phyloP scores from a whole-genome alignment of 2,329 filamentous ascomycete species.

The Sporothrix schenckii region DNA sequence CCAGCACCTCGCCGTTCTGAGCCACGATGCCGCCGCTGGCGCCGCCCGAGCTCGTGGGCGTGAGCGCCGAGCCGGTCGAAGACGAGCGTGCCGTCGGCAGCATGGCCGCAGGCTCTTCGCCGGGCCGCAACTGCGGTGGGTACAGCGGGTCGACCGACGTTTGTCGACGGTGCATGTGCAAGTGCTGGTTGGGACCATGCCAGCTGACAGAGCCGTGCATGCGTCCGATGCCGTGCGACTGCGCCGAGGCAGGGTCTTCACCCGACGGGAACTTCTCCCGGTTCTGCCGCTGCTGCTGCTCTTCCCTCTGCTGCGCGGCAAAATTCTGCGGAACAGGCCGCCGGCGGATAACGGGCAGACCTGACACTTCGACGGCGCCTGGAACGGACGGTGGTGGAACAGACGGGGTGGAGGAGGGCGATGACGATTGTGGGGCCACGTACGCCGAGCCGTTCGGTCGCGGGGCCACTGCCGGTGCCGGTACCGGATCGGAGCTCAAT shows the following conservation, averaged over 20 bases:
- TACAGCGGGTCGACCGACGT: slow-evolving; percentile 55
- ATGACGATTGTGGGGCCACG: not conserved
- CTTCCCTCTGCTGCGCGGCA: slow-evolving; percentile 20
- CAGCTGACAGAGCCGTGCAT: slow-evolving; percentile 5
- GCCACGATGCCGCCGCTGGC: slow-evolving; percentile 21
- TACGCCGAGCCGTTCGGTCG: slow-evolving; percentile 22
- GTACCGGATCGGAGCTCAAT: slow-evolving; percentile 19
- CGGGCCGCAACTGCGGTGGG: slow-evolving; percentile 56
- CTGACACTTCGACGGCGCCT: slow-evolving; percentile 22
- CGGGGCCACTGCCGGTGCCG: not conserved
- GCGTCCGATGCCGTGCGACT: not conserved
- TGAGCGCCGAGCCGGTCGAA: not conserved
- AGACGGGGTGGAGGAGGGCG: not conserved
- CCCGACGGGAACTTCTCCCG: slow-evolving; percentile 26
- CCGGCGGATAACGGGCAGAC: slow-evolving; percentile 29
- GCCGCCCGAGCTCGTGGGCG: not conserved
- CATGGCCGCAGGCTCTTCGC: slow-evolving; percentile 38
- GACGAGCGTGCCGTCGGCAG: not conserved
- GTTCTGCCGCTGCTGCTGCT: slow-evolving; percentile 28
- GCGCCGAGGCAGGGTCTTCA: not conserved
- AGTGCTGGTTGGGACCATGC: slow-evolving; percentile 29
- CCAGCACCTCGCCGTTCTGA: slow-evolving; percentile 27
- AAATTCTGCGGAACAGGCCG: slow-evolving; percentile 29
- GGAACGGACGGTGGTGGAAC: slow-evolving; percentile 13
- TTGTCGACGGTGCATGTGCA: slow-evolving; percentile 40